Evolutionary conservation across 148 eudicot genomes (phyloP), one percentile per base, ranked within the genome.

Genomic region (Diospyros kaki): DNA sequence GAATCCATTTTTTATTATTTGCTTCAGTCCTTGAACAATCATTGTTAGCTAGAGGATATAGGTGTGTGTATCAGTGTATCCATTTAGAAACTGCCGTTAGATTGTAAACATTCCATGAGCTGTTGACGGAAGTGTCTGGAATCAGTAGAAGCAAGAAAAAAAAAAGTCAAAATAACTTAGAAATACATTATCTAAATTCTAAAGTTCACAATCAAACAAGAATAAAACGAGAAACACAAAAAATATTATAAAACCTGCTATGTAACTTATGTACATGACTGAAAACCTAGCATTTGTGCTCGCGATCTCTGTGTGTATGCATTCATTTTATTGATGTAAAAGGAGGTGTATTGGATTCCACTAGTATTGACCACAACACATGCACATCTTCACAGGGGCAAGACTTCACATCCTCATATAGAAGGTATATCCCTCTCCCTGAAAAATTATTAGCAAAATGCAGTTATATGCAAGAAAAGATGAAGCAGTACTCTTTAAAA

Each of bases 371-470:
- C 97, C 97, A 92, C 18, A 92, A 82, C 11, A 90, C 92, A 53
- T 92, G 97, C 64, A 92, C 97, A 73, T 92, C 97, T 83, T 92
- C 97, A 64, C 85, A 92, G 54, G 86, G 92, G 74, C 97, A 90
- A 5, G 92, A 90, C 72, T 90, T 92, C 5, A 92, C 94, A 82
- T 92, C 97, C 59, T 92, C 97, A 44, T 92, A 90, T 69, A 92
- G 84, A 41, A 92, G 88, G 83, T 92, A 90, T 44, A 92, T 92
- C 77, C 94, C 94, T 84, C 94, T 85, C 11, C 91, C 94, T 92
- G 86, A 4, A 4, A 68, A 50, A 46, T 18, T 13, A 73, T 45
- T 40, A 75, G 17, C 9, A 64, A 63, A 61, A 55, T 43, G 52
- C 38, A 28, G 17, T 69, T 53, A 55, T 61, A 14, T 70, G 13